Conservation (phyloP, 192 early-diverging fungal genomes). For the Tieghemiomyces parasiticus region DNA sequence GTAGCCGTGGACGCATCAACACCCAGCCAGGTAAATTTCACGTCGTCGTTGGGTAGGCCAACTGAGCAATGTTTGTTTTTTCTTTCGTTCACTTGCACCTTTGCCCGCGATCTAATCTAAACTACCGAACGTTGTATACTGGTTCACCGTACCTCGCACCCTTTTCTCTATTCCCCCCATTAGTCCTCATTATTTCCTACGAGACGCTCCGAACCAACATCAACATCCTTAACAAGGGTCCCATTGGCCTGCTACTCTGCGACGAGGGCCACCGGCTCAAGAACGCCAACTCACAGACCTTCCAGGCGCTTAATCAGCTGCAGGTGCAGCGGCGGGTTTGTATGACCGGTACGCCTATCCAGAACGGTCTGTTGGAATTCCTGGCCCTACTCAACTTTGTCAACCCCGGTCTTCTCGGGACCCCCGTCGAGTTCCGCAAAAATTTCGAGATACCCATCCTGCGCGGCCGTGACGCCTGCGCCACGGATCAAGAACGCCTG, state of each 20-base stretch:
- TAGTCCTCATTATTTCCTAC: slow-evolving; percentile 96
- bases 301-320: slow-evolving; percentile 62
- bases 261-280: slow-evolving; percentile 97
- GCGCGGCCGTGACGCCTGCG: slow-evolving; percentile 81
- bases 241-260: slow-evolving; percentile 86
- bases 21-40: slow-evolving; percentile 52
- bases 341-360: slow-evolving; percentile 93
- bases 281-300: slow-evolving; percentile 74
- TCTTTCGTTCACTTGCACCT: too few relatives aligned
- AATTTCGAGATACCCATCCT: slow-evolving; percentile 91
- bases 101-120: too few relatives aligned
- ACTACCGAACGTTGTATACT: too few relatives aligned
- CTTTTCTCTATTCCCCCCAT: too few relatives aligned
- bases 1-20: slow-evolving; percentile 69
- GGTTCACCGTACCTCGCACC: too few relatives aligned
- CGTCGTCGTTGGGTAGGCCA: too few relatives aligned
- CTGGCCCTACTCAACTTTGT: slow-evolving; percentile 90
- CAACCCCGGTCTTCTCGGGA: slow-evolving; percentile 83
- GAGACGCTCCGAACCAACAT: slow-evolving; percentile 83
- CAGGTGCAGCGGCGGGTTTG: slow-evolving; percentile 88
- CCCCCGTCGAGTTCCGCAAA: slow-evolving; percentile 74
- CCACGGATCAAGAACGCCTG: slow-evolving; percentile 59
- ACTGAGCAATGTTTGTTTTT: too few relatives aligned
- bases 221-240: slow-evolving; percentile 51
- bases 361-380: slow-evolving; percentile 82